Evolutionary conservation across 1,284 basidiomycete species (phyloP).

Genomic region (Ceratobasidium papillatum): DNA sequence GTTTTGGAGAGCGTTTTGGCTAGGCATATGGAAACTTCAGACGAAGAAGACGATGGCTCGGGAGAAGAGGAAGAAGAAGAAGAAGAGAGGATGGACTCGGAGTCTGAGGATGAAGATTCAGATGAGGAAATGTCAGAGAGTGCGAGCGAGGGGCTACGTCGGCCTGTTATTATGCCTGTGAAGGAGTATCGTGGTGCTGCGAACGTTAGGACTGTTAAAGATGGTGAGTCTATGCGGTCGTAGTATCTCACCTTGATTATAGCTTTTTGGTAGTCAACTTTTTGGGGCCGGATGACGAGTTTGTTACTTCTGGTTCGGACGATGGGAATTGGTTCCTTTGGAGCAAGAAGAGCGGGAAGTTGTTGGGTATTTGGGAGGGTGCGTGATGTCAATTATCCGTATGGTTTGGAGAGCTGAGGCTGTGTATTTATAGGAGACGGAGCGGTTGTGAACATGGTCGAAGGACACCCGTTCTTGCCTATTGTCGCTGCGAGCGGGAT

Average conservation of each 20-base stretch:
- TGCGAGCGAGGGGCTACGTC: slow-evolving; percentile 44
- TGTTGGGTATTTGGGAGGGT: slow-evolving; percentile 84
- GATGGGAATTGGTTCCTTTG: slow-evolving; percentile 82
- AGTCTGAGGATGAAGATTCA: slow-evolving; percentile 49
- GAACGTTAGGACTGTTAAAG: slow-evolving; percentile 90
- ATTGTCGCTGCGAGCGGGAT: slow-evolving; percentile 89
- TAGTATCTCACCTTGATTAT: no score
- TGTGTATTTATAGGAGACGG: slow-evolving; percentile 58
- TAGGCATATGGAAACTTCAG: slow-evolving; percentile 27
- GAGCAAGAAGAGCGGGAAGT: slow-evolving; percentile 70
- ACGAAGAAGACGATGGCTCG: slow-evolving; percentile 48
- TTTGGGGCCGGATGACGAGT: slow-evolving; percentile 79
- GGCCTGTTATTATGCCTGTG: slow-evolving; percentile 75
- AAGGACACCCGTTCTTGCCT: slow-evolving; percentile 81
- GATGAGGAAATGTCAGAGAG: slow-evolving; percentile 46
- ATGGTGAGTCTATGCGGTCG: slow-evolving; percentile 70
- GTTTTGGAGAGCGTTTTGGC: slow-evolving; percentile 28
- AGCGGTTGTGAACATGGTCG: slow-evolving; percentile 83
- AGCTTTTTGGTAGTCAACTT: slow-evolving; percentile 73
- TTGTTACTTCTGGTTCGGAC: slow-evolving; percentile 87
- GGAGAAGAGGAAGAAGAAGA: not conserved
- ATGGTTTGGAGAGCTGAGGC: not conserved
- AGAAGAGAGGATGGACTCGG: slow-evolving; percentile 23
- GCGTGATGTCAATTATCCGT: not conserved
- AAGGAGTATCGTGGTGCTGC: slow-evolving; percentile 74